Base-by-base conservation (phyloP, 352 stramenopile genomes). In the Phytophthora crassamura region DNA sequence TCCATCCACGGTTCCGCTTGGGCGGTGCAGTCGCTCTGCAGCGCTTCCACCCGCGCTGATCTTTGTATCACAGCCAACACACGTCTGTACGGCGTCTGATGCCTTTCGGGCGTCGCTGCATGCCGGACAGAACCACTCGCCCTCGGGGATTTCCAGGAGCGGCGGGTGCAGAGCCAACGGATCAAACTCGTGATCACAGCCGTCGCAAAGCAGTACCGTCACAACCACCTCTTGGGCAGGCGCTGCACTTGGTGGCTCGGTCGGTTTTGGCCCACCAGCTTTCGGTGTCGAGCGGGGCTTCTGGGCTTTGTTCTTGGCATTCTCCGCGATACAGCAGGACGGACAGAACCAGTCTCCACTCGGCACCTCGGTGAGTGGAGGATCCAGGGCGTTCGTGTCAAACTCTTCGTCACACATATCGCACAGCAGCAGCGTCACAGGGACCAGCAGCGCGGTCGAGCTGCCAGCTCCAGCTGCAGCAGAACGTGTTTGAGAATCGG, bases 351-450 rank as follows among this genome's bases (percentile, higher is more conserved):
- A 80, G 40, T 83, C 77, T 16, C 74, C 80, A 34, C 77, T 77
- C 9, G 82, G 80, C 30, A 91, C 67, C 32, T 77, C 59, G 0
- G 46, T 64, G 14, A 90, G 60, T 11, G 80, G 84, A 34, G 82
- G 84, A 46, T 81, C 20, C n/a, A 93, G 41, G 14, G 42, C 58
- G 7, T 65, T 72, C 67, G 88, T 80, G 30, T 91, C 81, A 46
- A 77, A 91, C 47, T 93, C 85, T 22, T 59, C 65, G 35, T 91
- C 84, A 49, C 86, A 94, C 16, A 78, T 80, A 39, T 93, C 84
- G 57, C 86, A 94, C 16, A 93, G 73, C 25, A 94, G 45, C 30
- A 92, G 33, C 12, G 63, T 82, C 15, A 82, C 69, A 10, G 68
- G 52, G 4, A 62, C 52, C 33, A 65, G 40, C n/a, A 59, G 34